Evolutionary conservation across 768 basidiomycete species (phyloP).

Genomic region (Tylopilus sp.): DNA sequence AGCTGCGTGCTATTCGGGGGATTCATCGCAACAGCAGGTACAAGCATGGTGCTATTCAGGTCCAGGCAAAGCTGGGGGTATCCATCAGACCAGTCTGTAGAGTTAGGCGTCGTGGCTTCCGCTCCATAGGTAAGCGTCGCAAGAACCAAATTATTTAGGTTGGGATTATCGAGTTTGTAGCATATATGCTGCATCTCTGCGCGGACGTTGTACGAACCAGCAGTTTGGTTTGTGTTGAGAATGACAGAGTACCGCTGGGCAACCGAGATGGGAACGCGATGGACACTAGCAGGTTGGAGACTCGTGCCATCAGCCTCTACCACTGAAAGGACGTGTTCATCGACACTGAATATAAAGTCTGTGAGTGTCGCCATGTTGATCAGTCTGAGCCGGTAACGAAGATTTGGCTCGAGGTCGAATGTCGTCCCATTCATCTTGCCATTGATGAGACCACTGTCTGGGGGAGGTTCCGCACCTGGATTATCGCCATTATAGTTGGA

Average conservation of each 20-base stretch:
- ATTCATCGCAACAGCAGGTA: constrained; percentile 23
- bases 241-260: constrained; percentile 53
- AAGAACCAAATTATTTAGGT: constrained; percentile 28
- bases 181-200: constrained; percentile 33
- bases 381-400: constrained; percentile 45
- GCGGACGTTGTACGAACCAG: constrained; percentile 35
- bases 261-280: constrained; percentile 39
- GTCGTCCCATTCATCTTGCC: constrained; percentile 24
- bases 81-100: constrained; percentile 27
- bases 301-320: constrained; percentile 48
- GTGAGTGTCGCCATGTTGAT: constrained; percentile 48
- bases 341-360: constrained; percentile 42
- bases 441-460: constrained; percentile 37
- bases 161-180: constrained; percentile 30
- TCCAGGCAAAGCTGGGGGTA: constrained; percentile 23
- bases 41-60: constrained; percentile 29
- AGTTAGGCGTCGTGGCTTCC: constrained; percentile 19
- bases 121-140: constrained; percentile 29
- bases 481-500: constrained; percentile 30
- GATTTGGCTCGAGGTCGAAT: constrained; percentile 34
- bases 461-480: constrained; percentile 35
- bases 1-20: constrained; percentile 28
- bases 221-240: constrained; percentile 38
- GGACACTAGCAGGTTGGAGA: constrained; percentile 37
- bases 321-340: constrained; percentile 43